Base-by-base conservation (phyloP, 116 monocot species). In the Cymodocea nodosa region DNA sequence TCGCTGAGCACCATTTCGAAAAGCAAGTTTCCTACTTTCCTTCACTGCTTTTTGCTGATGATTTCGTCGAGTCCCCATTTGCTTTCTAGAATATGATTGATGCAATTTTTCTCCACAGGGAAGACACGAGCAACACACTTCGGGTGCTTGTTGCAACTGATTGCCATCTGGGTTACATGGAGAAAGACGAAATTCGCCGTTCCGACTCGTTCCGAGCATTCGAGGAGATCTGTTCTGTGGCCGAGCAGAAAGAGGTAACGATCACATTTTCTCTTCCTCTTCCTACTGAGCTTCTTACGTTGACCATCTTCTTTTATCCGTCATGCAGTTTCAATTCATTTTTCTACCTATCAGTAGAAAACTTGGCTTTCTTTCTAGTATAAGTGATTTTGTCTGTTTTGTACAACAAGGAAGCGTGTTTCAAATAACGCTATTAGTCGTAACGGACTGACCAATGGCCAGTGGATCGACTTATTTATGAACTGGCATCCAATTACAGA, bases 141-240 rank as follows among this genome's bases (percentile, higher is more conserved):
- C 77, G 92, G 57, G 83, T 99, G 56, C 82, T 99, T 19, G 69
- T 99, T 60, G 99, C 99, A 37, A 99, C 99, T 59, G 99, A 99
- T 67, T 99, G 99, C 34, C 99, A 99, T 73, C 70, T 99, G 5
- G 67, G 73, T 59, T 77, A 77, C 34, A 71, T 99, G 99, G 99
- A 99, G 75, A 99, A 99, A 81, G 99, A 99, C 72, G 99, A 99
- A 68, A 75, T 99, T 68, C 89, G 99, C 8, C 84, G 92, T 57
- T 86, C 81, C 65, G 99, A 99, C 80, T 92, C 99, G 14, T 99
- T 99, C 71, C 86, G 80, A 44, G 92, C 99, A 18, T 99, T 99
- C 76, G 99, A 99, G 51, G 99, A 99, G 76, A 89, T 99, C n/a
- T 99, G 99, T 62, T 86, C 99, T 22, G 81, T 99, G 50, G 99